A percentile compares a stretch with the other conserved stretches of the same genome.
These are phyloP conservation scores for Ambrosia trifida DNA, from an alignment of 129 eudicot species.

Conservation along the genomic window DNA sequence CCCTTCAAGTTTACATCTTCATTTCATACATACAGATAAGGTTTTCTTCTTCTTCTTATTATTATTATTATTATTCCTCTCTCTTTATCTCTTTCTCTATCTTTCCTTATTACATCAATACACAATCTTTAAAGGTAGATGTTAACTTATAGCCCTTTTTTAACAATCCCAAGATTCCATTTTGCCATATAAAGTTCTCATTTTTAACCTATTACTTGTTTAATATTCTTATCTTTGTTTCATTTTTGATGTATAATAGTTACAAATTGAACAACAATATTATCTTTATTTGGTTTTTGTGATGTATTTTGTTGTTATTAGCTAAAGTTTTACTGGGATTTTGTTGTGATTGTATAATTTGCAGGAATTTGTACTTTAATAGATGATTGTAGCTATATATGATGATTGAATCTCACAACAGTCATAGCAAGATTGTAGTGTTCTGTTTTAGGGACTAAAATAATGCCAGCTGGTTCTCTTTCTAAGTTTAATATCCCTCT, in stretches of 20 bases:
- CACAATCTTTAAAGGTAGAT: slow-evolving; percentile 11
- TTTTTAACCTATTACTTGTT: slow-evolving; percentile 18
- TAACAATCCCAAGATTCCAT: background rate
- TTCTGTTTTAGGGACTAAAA: slow-evolving; percentile 26
- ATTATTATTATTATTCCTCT: background rate
- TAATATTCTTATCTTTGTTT: slow-evolving; percentile 8
- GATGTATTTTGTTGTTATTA: background rate
- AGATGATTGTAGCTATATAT: slow-evolving; percentile 29
- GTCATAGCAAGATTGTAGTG: slow-evolving; percentile 16
- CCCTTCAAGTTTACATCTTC: slow-evolving; percentile 17
- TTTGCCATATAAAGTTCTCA: slow-evolving; percentile 16
- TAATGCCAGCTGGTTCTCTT: slow-evolving; percentile 51
- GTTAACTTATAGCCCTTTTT: background rate
- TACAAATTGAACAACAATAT: too few species aligned
- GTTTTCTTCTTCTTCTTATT: slow-evolving; percentile 3
- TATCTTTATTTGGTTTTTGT: background rate
- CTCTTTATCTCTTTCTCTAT: background rate
- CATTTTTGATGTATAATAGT: slow-evolving; percentile 7
- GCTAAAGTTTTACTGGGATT: background rate
- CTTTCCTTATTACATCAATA: background rate
- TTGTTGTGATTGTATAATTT: slow-evolving; percentile 10
- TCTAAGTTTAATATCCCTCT: slow-evolving; percentile 50
- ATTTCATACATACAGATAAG: slow-evolving; percentile 23
- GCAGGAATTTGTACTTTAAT: slow-evolving; percentile 33
- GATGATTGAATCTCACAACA: slow-evolving; percentile 26